Evolutionary conservation across 2,329 filamentous ascomycete species (phyloP).

Genomic region (Colletotrichum ledebouriae): DNA sequence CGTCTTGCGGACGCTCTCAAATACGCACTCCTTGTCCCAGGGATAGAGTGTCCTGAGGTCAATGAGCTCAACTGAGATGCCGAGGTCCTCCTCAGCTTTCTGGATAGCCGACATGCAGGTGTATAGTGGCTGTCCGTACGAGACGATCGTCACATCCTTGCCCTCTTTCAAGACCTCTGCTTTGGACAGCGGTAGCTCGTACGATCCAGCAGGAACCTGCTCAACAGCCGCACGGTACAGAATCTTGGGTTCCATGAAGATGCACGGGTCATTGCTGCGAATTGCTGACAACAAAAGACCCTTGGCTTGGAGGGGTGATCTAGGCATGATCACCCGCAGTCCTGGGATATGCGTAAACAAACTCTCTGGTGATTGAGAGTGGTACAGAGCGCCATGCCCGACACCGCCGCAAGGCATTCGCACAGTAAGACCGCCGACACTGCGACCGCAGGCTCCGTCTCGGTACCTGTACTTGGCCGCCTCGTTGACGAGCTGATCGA

Average conservation of each 20-base stretch:
- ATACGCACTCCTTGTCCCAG: conserved; percentile 86
- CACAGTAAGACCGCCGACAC: conserved; percentile 84
- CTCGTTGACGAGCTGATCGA: conserved; percentile 95
- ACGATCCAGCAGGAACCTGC: conserved; percentile 85
- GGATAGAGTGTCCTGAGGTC: conserved; percentile 91
- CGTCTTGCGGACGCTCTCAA: conserved; percentile 88
- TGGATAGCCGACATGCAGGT: conserved; percentile 83
- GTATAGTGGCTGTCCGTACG: conserved; percentile 91
- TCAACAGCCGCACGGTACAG: conserved; percentile 92
- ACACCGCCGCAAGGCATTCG: conserved; percentile 93
- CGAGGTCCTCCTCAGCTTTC: conserved; percentile 80
- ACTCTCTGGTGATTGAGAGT: conserved; percentile 90
- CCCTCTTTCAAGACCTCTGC: conserved; percentile 87
- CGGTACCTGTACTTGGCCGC: conserved; percentile 90
- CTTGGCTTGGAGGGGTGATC: conserved; percentile 90
- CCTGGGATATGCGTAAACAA: conserved; percentile 92
- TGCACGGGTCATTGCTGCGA: conserved; percentile 84
- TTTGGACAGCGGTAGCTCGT: conserved; percentile 86
- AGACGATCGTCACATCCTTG: conserved; percentile 84
- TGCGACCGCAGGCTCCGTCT: conserved; percentile 69
- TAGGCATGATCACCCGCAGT: conserved; percentile 85
- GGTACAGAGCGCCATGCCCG: conserved; percentile 88
- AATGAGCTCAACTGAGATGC: conserved; percentile 85
- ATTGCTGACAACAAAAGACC: conserved; percentile 84
- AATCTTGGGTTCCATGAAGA: conserved; percentile 96